Evolutionary conservation across 1,284 basidiomycete genomes (phyloP), one percentile per base, ranked within the genome.

Genomic region (Clitocybe nebularis): DNA sequence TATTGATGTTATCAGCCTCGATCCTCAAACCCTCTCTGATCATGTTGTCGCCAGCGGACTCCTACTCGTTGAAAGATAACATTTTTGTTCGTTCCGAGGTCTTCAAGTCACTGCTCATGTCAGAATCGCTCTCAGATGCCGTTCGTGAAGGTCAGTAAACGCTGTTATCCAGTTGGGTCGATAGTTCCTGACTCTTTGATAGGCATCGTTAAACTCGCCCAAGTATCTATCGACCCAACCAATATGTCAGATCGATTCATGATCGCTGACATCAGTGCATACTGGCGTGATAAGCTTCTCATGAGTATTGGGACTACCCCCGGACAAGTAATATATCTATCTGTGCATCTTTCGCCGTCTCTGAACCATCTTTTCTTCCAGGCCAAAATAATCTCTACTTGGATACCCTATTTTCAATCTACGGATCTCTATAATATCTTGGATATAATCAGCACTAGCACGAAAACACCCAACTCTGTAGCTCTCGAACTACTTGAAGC

Each of bases 331-430:
- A 11, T 10, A 24, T 36, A 16, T 16, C n/a, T 24, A 3, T 36
- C 4, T 10, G 8, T 6, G 25, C 13, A 3, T 35, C n/a, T 4
- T 35, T 13, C 28, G 22, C 20, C 2, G 2, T 10, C 3, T 20
- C 26, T 25, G 17, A 17, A 1, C n/a, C 19, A 14, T 22, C 33
- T 44, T 13, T 43, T n/a, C 20, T 22, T 28, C 19, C 22, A 75
- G 72, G 35, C 62, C 29, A 46, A 44, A 3, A 57, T 56, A 8
- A 62, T 61, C 2, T 52, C 54, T 1, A 49, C 71, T 5, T 83
- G 79, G 80, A 62, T 76, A 40, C 67, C 62, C 39, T 80, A 72
- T 47, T 62, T 77, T 50, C 49, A 50, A 7, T 41, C 54, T 0
- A 53, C 61, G 3, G 63, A 66, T n/a, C 43, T 75, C 11, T 61